Conservation (phyloP, 106 monocot species). For the Cymbidium sinense region DNA sequence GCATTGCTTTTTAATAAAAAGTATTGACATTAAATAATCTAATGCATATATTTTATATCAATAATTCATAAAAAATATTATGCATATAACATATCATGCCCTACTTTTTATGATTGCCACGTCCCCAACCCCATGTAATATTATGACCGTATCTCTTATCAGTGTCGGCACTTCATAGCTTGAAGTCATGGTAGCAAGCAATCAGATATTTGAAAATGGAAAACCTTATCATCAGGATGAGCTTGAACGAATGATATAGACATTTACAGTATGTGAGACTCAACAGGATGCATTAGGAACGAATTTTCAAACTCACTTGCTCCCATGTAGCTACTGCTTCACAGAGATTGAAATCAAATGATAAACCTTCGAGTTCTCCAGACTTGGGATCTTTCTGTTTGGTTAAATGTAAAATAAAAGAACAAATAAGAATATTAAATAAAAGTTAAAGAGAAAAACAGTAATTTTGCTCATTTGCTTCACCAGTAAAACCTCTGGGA, state of each 20-base stretch:
- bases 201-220: not conserved
- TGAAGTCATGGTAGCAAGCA: not conserved
- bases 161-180: not conserved
- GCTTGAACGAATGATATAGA: not conserved
- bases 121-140: not conserved
- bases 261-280: not conserved
- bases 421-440: not conserved
- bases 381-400: slow-evolving; percentile 83
- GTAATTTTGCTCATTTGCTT: not conserved
- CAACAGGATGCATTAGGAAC: not conserved
- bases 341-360: slow-evolving; percentile 96
- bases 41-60: too few relatives aligned
- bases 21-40: too few relatives aligned
- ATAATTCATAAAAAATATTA: not conserved
- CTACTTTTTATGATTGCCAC: not conserved
- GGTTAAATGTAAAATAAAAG: slow-evolving; percentile 4
- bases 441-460: not conserved
- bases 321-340: slow-evolving; percentile 95
- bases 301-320: slow-evolving; percentile 43
- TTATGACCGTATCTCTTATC: not conserved
- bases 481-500: not conserved
- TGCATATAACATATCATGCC: not conserved
- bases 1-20: too few relatives aligned
- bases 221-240: not conserved
- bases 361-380: slow-evolving; percentile 80